Evolutionary conservation across 1,284 basidiomycete species (phyloP).

Genomic region (Inonotus obliquus): DNA sequence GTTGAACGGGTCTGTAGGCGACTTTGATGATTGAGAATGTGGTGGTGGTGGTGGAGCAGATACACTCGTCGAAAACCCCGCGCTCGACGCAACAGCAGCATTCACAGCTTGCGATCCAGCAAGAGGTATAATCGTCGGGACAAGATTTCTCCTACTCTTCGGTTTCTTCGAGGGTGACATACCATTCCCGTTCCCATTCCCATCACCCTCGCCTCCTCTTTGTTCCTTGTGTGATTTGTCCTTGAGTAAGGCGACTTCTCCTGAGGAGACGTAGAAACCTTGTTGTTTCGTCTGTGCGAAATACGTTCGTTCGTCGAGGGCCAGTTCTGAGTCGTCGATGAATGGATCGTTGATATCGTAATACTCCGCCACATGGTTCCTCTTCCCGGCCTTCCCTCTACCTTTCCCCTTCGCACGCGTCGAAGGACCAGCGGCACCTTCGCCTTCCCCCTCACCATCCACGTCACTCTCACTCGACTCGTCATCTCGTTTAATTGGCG

Average conservation of each 20-base stretch:
- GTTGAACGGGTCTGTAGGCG: conserved; percentile 12
- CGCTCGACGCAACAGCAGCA: conserved; percentile 18
- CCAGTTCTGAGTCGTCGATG: conserved; percentile 95
- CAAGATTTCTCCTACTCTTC: conserved; percentile 51
- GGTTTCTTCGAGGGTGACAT: conserved; percentile 56
- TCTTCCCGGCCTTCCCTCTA: conserved; percentile 41
- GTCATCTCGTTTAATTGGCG: conserved; percentile 38
- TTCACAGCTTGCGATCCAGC: conserved; percentile 24
- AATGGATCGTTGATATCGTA: conserved; percentile 94
- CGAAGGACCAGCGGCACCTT: conserved; percentile 8
- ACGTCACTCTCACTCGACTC: conserved; percentile 47
- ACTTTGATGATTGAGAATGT: conserved; percentile 15
- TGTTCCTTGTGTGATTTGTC: conserved; percentile 45
- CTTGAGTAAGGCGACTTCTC: conserved; percentile 80
- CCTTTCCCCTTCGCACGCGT: conserved; percentile 30
- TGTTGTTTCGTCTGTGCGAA: conserved; percentile 92
- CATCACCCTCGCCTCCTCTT: background rate
- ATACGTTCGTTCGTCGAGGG: conserved; percentile 84
- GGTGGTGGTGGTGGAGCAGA: conserved; percentile 4
- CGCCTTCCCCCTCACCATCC: conserved; percentile 34
- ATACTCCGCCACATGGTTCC: conserved; percentile 58
- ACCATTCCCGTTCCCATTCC: too few species aligned
- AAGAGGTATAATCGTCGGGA: conserved; percentile 30
- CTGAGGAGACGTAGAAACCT: conserved; percentile 89
- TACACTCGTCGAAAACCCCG: conserved; percentile 20